Base-by-base conservation (phyloP, 2,329 filamentous ascomycete species). In the Xylariaceae sp. region DNA sequence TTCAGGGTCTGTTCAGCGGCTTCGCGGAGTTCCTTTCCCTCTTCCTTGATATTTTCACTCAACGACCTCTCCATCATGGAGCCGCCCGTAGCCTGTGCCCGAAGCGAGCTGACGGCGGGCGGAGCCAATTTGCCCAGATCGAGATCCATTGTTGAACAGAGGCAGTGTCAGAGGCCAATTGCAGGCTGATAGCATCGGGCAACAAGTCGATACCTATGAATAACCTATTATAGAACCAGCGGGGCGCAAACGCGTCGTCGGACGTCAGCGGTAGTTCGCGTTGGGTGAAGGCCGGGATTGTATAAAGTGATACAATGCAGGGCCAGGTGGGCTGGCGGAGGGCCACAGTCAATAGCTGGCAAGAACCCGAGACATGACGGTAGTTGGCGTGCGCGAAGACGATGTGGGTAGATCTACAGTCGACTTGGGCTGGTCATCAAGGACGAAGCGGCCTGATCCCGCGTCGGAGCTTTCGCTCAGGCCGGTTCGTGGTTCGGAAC, bases 1-100 rank as follows among this genome's bases (percentile, higher is more conserved):
- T 97, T 99, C 72, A 96, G 82, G 18, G 92, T 97, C 77, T 97
- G 91, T 76, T 97, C 93, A 54, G 93, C 94, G 47, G 93, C 94
- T 77, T 96, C 90, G 71, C 92, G 92, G 67, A 99, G 82, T 73
- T 97, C 93, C 72, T 96, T 89, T 63, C 92, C 85, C 77, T 97
- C 92, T 71, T 95, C 91, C 67, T 90, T 88, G 69, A 97, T 97
- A 73, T 96, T 88, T 75, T 92, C 86, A 75, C 89, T 97, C 66
- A 94, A 78, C 10, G 90, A 82, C 59, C 85, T 77, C 72, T 84
- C 81, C 84, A 87, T 87, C 84, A 87, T 87, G 53, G 73, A 71
- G 49, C 66, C 67, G 60, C 73, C 75, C 56, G 76, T 75, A 62
- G 77, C 75, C 66, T 80, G 76, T 54, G 75, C 77, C 64, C 82